Conservation (phyloP, 2,329 filamentous ascomycete genomes). For the Trichoderma afroharzianum region DNA sequence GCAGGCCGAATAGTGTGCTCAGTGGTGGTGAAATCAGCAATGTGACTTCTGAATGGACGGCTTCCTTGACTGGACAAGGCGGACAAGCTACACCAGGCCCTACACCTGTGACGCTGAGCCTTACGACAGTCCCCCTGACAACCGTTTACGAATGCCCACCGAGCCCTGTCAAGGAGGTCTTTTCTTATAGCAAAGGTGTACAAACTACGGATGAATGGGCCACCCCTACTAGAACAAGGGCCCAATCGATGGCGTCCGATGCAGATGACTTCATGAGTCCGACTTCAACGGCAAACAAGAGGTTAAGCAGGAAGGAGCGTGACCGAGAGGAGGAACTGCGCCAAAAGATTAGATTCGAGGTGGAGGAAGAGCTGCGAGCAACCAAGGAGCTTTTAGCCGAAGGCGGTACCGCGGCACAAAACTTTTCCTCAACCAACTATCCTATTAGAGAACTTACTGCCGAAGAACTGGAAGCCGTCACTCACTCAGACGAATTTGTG, state of each 20-base stretch:
- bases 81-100: conserved; percentile 28
- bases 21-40: conserved; percentile 79
- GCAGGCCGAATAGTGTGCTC: conserved; percentile 82
- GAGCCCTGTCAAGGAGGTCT: conserved; percentile 73
- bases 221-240: conserved; percentile 46
- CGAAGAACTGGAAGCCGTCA: conserved; percentile 87
- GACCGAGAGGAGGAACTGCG: conserved; percentile 87
- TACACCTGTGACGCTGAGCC: conserved; percentile 56
- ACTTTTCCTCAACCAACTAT: conserved; percentile 51
- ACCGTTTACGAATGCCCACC: conserved; percentile 80
- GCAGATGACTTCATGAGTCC: conserved; percentile 55
- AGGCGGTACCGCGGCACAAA: conserved; percentile 27
- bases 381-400: conserved; percentile 59
- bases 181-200: conserved; percentile 95
- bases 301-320: conserved; percentile 72
- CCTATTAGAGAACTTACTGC: conserved; percentile 74
- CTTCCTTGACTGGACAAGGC: conserved; percentile 41
- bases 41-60: conserved; percentile 61
- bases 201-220: conserved; percentile 81
- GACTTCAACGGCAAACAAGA: conserved; percentile 63
- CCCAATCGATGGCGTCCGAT: conserved; percentile 49
- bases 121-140: conserved; percentile 69
- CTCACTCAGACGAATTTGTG: conserved; percentile 86
- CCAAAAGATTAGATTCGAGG: conserved; percentile 77
- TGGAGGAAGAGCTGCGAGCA: conserved; percentile 85